Percentiles rank a stretch among this genome's conserved stretches.
phyloP scores from a whole-genome alignment of 306 rosid genomes.

The Boehmeria nivea region DNA sequence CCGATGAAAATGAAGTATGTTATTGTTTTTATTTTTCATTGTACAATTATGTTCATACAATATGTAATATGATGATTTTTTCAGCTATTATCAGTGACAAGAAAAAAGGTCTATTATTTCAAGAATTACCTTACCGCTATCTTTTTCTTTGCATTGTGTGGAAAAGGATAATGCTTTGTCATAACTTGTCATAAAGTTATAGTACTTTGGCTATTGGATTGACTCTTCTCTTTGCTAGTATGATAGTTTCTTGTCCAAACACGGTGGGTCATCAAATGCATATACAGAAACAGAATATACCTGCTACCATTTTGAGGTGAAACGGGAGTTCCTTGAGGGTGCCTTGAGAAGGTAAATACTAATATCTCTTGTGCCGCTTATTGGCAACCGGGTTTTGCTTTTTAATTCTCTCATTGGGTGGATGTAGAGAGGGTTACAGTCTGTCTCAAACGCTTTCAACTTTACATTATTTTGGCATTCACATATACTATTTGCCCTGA shows the following conservation, averaged over 20 bases:
- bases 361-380: no score
- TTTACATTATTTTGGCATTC: no score
- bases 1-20: conserved; percentile 96
- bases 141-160: no score
- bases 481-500: no score
- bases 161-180: conserved; percentile 8
- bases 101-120: background rate
- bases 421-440: no score
- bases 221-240: conserved; percentile 60
- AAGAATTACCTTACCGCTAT: conserved; percentile 5
- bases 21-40: conserved; percentile 13
- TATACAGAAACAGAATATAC: conserved; percentile 88
- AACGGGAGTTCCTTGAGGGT: conserved; percentile 77
- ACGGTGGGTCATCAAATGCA: conserved; percentile 96
- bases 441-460: no score
- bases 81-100: no score
- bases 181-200: no score
- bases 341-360: conserved; percentile 83
- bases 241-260: conserved; percentile 97
- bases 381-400: no score
- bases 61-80: no score
- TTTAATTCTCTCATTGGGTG: no score
- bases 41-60: background rate
- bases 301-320: conserved; percentile 97
- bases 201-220: conserved; percentile 26